Percentiles rank a stretch among this genome's conserved stretches.
phyloP scores from a whole-genome alignment of 495 filamentous ascomycete species.

The Penicillium verhagenii region DNA sequence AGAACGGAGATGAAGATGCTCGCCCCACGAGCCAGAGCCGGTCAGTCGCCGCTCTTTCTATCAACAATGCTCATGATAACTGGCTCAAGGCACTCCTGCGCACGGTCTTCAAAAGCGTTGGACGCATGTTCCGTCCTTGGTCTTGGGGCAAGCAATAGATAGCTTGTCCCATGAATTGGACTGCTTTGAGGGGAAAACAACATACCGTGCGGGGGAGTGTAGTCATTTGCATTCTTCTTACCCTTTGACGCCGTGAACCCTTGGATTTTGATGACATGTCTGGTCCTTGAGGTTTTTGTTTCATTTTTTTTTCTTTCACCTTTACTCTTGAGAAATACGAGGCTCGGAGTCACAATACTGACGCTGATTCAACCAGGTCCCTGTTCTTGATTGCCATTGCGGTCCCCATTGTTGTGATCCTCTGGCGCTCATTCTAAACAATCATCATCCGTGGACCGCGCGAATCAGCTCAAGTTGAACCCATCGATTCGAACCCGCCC shows the following conservation, averaged over 20 bases:
- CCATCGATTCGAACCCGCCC: slow-evolving; percentile 5
- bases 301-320: too few species aligned
- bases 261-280: background rate
- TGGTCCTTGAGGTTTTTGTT: too few species aligned
- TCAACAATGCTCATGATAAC: slow-evolving; percentile 41
- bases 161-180: slow-evolving; percentile 12
- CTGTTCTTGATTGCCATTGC: slow-evolving; percentile 34
- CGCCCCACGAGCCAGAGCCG: slow-evolving; percentile 43
- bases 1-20: slow-evolving; percentile 34
- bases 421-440: slow-evolving; percentile 33
- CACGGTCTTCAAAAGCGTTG: slow-evolving; percentile 42
- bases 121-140: slow-evolving; percentile 41
- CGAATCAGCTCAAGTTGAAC: background rate
- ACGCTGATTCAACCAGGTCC: slow-evolving; percentile 33
- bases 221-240: slow-evolving; percentile 11
- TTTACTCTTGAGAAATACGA: background rate
- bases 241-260: slow-evolving; percentile 17
- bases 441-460: slow-evolving; percentile 16
- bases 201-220: slow-evolving; percentile 15
- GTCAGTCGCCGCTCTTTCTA: slow-evolving; percentile 46
- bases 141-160: slow-evolving; percentile 40
- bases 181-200: slow-evolving; percentile 12
- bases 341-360: slow-evolving; percentile 22
- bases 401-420: slow-evolving; percentile 29
- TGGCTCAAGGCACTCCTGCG: slow-evolving; percentile 48